phyloP scores from a whole-genome alignment of 2,329 filamentous ascomycete species.

The Elsinoe batatas region DNA sequence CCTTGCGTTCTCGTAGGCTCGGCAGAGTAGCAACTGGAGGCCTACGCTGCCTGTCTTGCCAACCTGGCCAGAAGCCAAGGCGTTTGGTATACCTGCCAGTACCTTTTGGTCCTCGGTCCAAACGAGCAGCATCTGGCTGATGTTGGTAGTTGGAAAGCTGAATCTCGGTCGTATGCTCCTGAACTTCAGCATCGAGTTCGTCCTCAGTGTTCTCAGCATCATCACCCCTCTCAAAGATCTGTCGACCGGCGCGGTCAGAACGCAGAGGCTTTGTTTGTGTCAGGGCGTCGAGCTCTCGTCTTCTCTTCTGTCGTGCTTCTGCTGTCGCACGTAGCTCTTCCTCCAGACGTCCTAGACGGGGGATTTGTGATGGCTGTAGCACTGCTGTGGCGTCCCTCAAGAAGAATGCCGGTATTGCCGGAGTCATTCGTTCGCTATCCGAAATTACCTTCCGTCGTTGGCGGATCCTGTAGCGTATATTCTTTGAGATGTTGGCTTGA shows the following conservation, averaged over 20 bases:
- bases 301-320: constrained; percentile 12
- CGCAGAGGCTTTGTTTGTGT: neutral
- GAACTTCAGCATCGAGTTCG: constrained; percentile 15
- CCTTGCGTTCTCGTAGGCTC: constrained; percentile 6
- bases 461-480: neutral
- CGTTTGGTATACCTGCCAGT: constrained; percentile 13
- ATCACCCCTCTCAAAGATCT: constrained; percentile 5
- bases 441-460: neutral
- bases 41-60: constrained; percentile 8
- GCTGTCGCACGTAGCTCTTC: constrained; percentile 14
- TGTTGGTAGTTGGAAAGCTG: constrained; percentile 20
- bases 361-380: neutral
- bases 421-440: no score
- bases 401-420: constrained; percentile 13
- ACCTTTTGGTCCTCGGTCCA: constrained; percentile 15
- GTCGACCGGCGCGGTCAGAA: neutral
- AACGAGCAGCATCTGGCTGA: constrained; percentile 14
- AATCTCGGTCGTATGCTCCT: constrained; percentile 14
- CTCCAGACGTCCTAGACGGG: constrained; percentile 15
- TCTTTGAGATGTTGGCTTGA: neutral
- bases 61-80: constrained; percentile 10
- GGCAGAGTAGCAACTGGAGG: constrained; percentile 12
- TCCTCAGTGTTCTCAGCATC: constrained; percentile 12
- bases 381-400: constrained; percentile 19
- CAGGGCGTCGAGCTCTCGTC: constrained; percentile 13